A percentile compares a stretch with the other conserved stretches of the same genome.
Conservation (phyloP, 768 basidiomycete species). For the Daedaleopsis sinensis region DNA sequence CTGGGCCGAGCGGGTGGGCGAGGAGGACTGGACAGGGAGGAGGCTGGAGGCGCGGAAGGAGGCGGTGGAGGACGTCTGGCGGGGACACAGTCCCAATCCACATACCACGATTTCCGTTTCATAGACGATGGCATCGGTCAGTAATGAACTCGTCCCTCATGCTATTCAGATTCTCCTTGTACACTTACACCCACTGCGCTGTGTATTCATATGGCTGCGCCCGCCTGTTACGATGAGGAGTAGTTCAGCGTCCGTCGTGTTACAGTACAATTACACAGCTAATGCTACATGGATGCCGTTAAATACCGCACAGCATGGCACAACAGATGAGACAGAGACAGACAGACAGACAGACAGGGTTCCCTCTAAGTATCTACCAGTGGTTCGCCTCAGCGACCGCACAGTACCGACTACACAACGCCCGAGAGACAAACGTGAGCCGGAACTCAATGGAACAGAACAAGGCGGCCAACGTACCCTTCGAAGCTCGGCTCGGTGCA, state of each 20-base stretch:
- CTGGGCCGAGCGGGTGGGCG: slow-evolving; percentile 52
- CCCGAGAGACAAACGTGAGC: background rate
- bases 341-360: background rate
- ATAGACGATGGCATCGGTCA: background rate
- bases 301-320: slow-evolving; percentile 1
- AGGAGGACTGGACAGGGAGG: slow-evolving; percentile 51
- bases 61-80: slow-evolving; percentile 34
- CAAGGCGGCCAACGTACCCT: slow-evolving; percentile 32
- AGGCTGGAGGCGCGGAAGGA: slow-evolving; percentile 42
- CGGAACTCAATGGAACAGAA: slow-evolving; percentile 12
- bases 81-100: slow-evolving; percentile 18
- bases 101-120: slow-evolving; percentile 4
- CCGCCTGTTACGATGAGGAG: background rate
- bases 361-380: slow-evolving; percentile 3
- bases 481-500: slow-evolving; percentile 62
- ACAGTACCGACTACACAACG: background rate
- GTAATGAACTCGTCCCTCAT: no score
- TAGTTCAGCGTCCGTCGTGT: no score
- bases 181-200: background rate
- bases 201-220: background rate
- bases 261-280: slow-evolving; percentile 4
- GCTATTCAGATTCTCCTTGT: background rate
- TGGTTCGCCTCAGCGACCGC: slow-evolving; percentile 9
- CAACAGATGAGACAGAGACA: background rate
- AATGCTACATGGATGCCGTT: slow-evolving; percentile 8